Evolutionary conservation across 306 rosid genomes (phyloP).

Genomic region (Trifolium subterraneum): DNA sequence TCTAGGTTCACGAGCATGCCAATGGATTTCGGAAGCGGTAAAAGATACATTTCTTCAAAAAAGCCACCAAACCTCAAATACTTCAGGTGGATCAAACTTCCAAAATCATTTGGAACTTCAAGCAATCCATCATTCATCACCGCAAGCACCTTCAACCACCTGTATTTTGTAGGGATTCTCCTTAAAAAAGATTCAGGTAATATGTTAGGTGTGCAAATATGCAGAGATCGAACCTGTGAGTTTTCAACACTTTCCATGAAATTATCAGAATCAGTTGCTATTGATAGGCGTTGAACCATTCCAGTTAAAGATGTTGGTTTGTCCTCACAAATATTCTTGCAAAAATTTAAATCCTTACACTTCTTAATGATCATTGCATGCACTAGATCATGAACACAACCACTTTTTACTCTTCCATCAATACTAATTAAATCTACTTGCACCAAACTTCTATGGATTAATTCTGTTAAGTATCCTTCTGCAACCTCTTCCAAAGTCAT

Average conservation of each 20-base stretch:
- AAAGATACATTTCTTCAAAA: too few species aligned
- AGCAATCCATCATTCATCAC: fast-evolving
- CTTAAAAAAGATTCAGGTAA: not conserved
- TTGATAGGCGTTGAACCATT: not conserved
- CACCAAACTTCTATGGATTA: not conserved
- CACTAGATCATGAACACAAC: not conserved
- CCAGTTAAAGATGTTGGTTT: not conserved
- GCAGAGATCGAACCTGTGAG: not conserved
- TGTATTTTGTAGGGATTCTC: not conserved
- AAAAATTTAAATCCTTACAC: not conserved
- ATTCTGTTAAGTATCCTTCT: not conserved
- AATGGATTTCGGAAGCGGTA: not conserved
- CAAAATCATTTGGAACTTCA: not conserved
- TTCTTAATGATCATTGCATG: not conserved
- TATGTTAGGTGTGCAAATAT: not conserved
- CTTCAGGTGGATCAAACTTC: not conserved
- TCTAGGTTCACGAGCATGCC: not conserved
- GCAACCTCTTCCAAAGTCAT: not conserved
- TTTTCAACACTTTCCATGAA: not conserved
- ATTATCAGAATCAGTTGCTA: not conserved
- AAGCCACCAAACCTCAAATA: not conserved
- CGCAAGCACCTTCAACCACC: not conserved
- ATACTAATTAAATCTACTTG: not conserved
- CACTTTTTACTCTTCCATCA: not conserved
- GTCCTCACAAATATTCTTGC: not conserved